Conservation (phyloP, 2,329 filamentous ascomycete species). For the Periconia macrospinosa region DNA sequence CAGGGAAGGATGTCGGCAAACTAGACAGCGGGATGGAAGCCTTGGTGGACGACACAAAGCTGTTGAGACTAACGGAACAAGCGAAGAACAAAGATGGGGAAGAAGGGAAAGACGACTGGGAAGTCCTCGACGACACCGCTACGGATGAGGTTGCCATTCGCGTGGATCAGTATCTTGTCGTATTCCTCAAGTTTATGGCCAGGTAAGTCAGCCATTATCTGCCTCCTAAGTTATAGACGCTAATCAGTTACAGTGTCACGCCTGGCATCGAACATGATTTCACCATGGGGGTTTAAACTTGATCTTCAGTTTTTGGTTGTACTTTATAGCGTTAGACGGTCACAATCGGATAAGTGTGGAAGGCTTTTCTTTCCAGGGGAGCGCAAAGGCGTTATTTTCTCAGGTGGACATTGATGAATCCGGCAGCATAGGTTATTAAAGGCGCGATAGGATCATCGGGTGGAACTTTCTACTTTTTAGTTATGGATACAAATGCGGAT, state of each 20-base stretch:
- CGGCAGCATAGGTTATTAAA: background rate
- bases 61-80: conserved; percentile 59
- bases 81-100: conserved; percentile 47
- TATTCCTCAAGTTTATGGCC: conserved; percentile 77
- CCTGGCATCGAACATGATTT: conserved; percentile 98
- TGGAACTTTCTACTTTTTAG: background rate
- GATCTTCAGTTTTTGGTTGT: background rate
- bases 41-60: conserved; percentile 77
- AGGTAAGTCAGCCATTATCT: conserved; percentile 30
- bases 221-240: conserved; percentile 51
- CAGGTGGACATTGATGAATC: background rate
- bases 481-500: background rate
- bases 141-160: conserved; percentile 80
- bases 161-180: conserved; percentile 86
- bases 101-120: conserved; percentile 60
- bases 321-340: background rate
- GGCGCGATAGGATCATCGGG: background rate
- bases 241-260: conserved; percentile 70
- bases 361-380: background rate
- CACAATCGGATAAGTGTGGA: background rate
- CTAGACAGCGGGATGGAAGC: conserved; percentile 73
- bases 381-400: background rate
- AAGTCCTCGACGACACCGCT: conserved; percentile 58
- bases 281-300: conserved; percentile 80
- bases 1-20: conserved; percentile 58